phyloP scores from a whole-genome alignment of 164 flowering plant species.

The Buxus sempervirens region DNA sequence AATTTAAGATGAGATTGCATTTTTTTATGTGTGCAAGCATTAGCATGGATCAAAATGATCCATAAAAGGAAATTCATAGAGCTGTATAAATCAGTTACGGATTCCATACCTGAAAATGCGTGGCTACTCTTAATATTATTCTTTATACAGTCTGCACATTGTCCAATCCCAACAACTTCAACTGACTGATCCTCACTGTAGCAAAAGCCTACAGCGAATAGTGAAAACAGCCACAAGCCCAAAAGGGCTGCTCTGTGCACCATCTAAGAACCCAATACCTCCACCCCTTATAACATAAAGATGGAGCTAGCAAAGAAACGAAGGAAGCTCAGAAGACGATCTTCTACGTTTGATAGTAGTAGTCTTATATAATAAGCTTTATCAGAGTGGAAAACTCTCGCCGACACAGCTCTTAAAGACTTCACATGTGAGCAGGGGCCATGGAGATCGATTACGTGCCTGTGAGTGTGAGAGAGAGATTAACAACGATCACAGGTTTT shows the following conservation, averaged over 20 bases:
- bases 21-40: no score
- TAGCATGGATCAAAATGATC: no score
- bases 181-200: constrained; percentile 34
- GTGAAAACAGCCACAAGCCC: constrained; percentile 32
- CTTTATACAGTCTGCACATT: constrained; percentile 63
- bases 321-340: neutral
- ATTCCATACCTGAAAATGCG: constrained; percentile 60
- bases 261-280: constrained; percentile 21
- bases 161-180: constrained; percentile 67
- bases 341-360: neutral
- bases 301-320: neutral
- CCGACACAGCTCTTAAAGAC: constrained; percentile 31
- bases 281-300: neutral
- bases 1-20: no score
- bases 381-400: neutral
- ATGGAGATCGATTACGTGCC: neutral
- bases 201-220: constrained; percentile 33
- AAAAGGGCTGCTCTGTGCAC: constrained; percentile 26
- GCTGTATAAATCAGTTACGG: no score
- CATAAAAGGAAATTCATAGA: no score
- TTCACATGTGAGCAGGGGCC: constrained; percentile 45
- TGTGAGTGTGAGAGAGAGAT: constrained; percentile 5
- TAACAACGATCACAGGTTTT: constrained; percentile 17
- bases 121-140: constrained; percentile 42
- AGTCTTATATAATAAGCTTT: neutral